phyloP scores from a whole-genome alignment of 2,329 filamentous ascomycete genomes.

The Verticillium alfalfae region DNA sequence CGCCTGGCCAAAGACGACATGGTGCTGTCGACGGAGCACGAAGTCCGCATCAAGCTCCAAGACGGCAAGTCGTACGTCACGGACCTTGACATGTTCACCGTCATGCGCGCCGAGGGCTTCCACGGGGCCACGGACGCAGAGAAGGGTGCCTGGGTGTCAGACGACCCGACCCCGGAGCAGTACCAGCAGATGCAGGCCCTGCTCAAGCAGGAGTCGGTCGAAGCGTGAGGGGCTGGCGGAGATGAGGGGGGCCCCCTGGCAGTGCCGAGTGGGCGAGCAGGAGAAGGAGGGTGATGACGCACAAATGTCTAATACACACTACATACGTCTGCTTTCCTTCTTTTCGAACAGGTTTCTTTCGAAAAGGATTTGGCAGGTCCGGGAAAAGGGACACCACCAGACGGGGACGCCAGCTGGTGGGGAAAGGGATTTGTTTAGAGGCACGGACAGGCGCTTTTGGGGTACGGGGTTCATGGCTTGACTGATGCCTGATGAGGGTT shows the following conservation, averaged over 20 bases:
- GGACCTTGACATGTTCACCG: constrained; percentile 85
- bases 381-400: neutral
- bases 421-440: neutral
- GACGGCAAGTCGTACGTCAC: constrained; percentile 80
- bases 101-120: constrained; percentile 83
- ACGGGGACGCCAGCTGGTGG: neutral
- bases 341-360: neutral
- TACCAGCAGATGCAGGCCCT: constrained; percentile 52
- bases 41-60: constrained; percentile 78
- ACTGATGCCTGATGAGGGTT: neutral
- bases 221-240: neutral
- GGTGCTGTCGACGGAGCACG: constrained; percentile 94
- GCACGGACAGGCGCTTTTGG: neutral
- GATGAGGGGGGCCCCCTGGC: neutral
- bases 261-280: neutral
- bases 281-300: neutral
- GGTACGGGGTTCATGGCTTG: neutral
- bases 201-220: neutral
- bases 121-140: constrained; percentile 76
- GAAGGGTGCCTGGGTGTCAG: constrained; percentile 77
- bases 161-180: constrained; percentile 61
- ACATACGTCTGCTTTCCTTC: neutral
- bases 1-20: constrained; percentile 97
- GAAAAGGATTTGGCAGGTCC: neutral
- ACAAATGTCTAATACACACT: neutral